phyloP scores from a whole-genome alignment of 176 grass and related monocot genomes.

The Carex kokanica region DNA sequence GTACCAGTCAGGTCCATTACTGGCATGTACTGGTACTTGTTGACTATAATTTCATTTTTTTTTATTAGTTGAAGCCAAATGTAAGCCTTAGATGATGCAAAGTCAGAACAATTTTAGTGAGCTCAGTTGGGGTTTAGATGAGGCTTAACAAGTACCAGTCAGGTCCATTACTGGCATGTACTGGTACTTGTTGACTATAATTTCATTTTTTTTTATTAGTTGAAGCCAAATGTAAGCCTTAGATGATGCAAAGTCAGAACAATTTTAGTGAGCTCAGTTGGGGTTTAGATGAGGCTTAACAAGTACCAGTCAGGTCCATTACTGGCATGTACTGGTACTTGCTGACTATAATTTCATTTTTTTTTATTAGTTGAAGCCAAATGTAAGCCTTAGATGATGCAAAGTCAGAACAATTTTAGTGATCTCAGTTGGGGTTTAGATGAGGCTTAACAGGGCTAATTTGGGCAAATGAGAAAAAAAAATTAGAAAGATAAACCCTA shows the following conservation, averaged over 20 bases:
- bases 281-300: not conserved
- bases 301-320: not conserved
- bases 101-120: not conserved
- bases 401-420: not conserved
- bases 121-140: not conserved
- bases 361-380: not conserved
- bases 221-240: not conserved
- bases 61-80: not conserved
- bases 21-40: not conserved
- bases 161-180: not conserved
- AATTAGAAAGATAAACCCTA: not conserved
- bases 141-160: not conserved
- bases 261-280: not conserved
- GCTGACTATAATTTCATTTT: not conserved
- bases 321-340: constrained; percentile 1
- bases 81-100: not conserved
- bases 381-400: not conserved
- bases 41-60: not conserved
- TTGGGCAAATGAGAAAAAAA: not conserved
- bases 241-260: not conserved
- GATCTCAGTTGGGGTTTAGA: not conserved
- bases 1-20: not conserved
- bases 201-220: too few species aligned
- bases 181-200: not conserved
- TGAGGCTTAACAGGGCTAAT: not conserved